phyloP scores from a whole-genome alignment of 2,329 filamentous ascomycete genomes.

The Calonectria ilicicola region DNA sequence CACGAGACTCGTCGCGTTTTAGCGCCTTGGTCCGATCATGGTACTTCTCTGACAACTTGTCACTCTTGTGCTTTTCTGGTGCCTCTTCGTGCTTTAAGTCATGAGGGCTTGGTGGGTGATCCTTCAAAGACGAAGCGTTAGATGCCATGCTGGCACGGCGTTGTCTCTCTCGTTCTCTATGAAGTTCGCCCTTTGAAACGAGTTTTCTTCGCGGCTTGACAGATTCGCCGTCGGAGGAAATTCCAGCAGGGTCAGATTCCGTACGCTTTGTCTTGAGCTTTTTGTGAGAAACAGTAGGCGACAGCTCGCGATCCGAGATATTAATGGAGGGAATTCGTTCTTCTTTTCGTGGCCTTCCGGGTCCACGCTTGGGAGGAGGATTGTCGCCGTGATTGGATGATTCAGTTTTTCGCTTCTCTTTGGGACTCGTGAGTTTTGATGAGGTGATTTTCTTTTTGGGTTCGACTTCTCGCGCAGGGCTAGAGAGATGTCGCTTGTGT shows the following conservation, averaged over 20 bases:
- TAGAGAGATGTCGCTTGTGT: slow-evolving; percentile 61
- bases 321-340: slow-evolving; percentile 60
- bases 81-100: slow-evolving; percentile 62
- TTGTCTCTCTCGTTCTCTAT: slow-evolving; percentile 69
- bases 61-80: slow-evolving; percentile 56
- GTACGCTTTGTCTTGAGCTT: slow-evolving; percentile 63
- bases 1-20: slow-evolving; percentile 71
- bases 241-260: slow-evolving; percentile 65
- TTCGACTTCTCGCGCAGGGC: slow-evolving; percentile 61
- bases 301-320: slow-evolving; percentile 65
- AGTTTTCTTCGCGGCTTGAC: slow-evolving; percentile 72
- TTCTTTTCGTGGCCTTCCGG: slow-evolving; percentile 67
- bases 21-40: slow-evolving; percentile 71
- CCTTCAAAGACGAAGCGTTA: slow-evolving; percentile 64
- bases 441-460: slow-evolving; percentile 56
- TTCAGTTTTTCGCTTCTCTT: slow-evolving; percentile 61
- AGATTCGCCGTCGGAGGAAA: slow-evolving; percentile 68
- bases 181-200: slow-evolving; percentile 72
- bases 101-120: slow-evolving; percentile 62
- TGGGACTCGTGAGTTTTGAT: slow-evolving; percentile 56
- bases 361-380: slow-evolving; percentile 62
- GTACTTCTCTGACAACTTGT: slow-evolving; percentile 63
- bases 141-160: slow-evolving; percentile 70
- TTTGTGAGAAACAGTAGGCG: slow-evolving; percentile 61
- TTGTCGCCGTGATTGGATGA: slow-evolving; percentile 60